Percentiles rank a stretch among this genome's conserved stretches.
Evolutionary conservation across 352 stramenopile species (phyloP).

Genomic region (Globisporangium emineosum): DNA sequence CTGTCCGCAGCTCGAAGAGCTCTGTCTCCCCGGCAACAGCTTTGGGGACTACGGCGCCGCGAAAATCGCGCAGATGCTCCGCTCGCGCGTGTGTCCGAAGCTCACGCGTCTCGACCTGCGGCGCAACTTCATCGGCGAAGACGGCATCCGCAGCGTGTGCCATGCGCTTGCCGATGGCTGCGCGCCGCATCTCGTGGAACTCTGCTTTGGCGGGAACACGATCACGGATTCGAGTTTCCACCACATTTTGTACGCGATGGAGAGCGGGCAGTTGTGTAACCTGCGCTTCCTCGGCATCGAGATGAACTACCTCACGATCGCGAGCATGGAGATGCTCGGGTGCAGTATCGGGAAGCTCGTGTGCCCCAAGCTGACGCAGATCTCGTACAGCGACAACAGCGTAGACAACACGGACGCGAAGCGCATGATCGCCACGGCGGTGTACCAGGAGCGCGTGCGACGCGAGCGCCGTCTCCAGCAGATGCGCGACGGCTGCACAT

Average conservation of each 20-base stretch:
- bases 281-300: constrained; percentile 81
- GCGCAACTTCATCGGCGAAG: constrained; percentile 85
- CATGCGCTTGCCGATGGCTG: constrained; percentile 69
- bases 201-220: constrained; percentile 80
- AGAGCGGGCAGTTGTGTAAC: constrained; percentile 56
- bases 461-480: constrained; percentile 52
- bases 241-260: constrained; percentile 78
- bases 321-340: constrained; percentile 85
- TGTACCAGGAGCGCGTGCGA: constrained; percentile 77
- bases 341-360: constrained; percentile 80
- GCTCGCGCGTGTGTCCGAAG: constrained; percentile 70
- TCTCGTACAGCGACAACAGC: constrained; percentile 86
- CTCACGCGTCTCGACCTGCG: constrained; percentile 77
- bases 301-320: constrained; percentile 81
- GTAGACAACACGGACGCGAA: constrained; percentile 74
- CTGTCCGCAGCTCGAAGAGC: constrained; percentile 71
- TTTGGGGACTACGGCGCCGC: constrained; percentile 82
- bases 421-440: constrained; percentile 64
- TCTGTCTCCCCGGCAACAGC: constrained; percentile 81
- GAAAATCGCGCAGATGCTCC: constrained; percentile 82
- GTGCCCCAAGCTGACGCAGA: constrained; percentile 75
- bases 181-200: constrained; percentile 59
- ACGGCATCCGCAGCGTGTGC: constrained; percentile 69
- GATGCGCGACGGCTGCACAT: constrained; percentile 30
- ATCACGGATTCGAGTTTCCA: constrained; percentile 84